Conservation (phyloP, 2,329 filamentous ascomycete genomes). For the Orbilia blumenaviensis region DNA sequence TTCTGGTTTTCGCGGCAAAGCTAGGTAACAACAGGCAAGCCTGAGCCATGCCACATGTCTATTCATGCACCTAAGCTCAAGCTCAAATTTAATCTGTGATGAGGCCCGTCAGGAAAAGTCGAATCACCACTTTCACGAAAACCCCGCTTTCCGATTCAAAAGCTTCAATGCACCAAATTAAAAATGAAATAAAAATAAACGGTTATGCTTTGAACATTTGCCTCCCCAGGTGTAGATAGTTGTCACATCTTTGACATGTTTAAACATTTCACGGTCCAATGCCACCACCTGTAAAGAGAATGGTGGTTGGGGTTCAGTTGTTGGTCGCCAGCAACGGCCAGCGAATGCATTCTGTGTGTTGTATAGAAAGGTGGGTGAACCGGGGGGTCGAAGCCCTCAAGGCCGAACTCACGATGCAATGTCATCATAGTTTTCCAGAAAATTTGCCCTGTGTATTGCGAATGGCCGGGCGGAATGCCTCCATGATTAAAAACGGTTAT, state of each 20-base stretch:
- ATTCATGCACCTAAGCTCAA: constrained; percentile 11
- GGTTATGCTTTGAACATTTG: neutral
- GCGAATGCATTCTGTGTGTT: constrained; percentile 53
- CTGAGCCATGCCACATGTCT: constrained; percentile 22
- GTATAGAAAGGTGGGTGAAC: constrained; percentile 13
- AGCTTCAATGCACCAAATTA: neutral
- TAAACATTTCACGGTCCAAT: constrained; percentile 21
- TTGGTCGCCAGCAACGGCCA: constrained; percentile 49
- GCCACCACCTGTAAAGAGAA: constrained; percentile 14
- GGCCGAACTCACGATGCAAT: constrained; percentile 7
- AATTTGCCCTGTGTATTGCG: neutral
- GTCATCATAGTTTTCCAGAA: neutral
- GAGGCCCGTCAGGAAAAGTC: constrained; percentile 3
- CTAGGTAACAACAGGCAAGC: constrained; percentile 1
- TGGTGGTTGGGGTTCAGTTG: constrained; percentile 38
- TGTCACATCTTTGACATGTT: constrained; percentile 22
- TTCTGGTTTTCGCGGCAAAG: constrained; percentile 31
- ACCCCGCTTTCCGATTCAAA: constrained; percentile 29
- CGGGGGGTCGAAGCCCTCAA: constrained; percentile 21
- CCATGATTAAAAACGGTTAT: constrained; percentile 23
- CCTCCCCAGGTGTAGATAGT: constrained; percentile 1
- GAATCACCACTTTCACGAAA: neutral
- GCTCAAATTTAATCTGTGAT: neutral
- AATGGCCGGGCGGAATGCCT: constrained; percentile 41
- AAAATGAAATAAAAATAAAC: neutral